A percentile compares a stretch with the other conserved stretches of the same genome.
Conservation (phyloP, 2,329 filamentous ascomycete genomes). For the Trichoderma harzianum region DNA sequence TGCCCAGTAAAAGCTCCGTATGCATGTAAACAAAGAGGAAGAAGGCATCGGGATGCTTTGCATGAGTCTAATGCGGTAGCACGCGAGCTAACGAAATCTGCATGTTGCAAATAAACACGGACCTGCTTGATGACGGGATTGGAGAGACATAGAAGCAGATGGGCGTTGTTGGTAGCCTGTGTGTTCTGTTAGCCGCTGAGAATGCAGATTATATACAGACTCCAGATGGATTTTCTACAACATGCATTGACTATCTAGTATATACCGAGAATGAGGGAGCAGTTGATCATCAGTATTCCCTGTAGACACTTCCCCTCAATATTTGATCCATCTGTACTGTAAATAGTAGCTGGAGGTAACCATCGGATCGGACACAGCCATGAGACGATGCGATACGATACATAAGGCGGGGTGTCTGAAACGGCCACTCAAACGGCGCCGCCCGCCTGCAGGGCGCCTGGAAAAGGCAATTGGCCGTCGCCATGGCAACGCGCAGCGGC, state of each 20-base stretch:
- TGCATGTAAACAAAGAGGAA: slow-evolving; percentile 6
- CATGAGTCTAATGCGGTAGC: slow-evolving; percentile 10
- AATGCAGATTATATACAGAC: background rate
- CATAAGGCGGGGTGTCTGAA: background rate
- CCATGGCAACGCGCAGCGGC: slow-evolving; percentile 3
- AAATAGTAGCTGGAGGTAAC: background rate
- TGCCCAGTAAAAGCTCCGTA: slow-evolving; percentile 1
- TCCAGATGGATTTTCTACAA: background rate
- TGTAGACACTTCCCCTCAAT: background rate
- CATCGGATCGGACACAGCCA: background rate
- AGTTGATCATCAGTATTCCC: background rate
- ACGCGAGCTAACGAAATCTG: background rate
- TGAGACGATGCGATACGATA: background rate
- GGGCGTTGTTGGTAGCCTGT: background rate
- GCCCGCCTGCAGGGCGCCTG: slow-evolving; percentile 1
- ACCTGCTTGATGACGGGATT: background rate
- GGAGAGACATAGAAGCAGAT: background rate
- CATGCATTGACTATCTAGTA: background rate
- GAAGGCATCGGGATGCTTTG: slow-evolving; percentile 1
- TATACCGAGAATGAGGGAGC: background rate
- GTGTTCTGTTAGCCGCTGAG: background rate
- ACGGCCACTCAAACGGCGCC: slow-evolving; percentile 2
- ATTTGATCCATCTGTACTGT: background rate
- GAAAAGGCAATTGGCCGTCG: background rate
- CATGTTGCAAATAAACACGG: background rate